Base-by-base conservation (phyloP, 1,139 yeast species). In the Candida buenavistaensis region DNA sequence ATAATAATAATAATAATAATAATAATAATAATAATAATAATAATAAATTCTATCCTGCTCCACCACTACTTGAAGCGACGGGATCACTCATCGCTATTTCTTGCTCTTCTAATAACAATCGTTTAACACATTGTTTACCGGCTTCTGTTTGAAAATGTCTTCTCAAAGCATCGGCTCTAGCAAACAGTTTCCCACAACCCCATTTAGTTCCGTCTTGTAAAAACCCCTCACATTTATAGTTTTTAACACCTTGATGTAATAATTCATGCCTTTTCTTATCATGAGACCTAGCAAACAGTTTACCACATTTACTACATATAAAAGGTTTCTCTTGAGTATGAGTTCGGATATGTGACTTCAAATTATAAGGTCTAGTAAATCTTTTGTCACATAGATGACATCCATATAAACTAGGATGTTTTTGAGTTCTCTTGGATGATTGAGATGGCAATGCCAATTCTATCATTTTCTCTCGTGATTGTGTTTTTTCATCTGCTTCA, bases 311-410 rank as follows among this genome's bases (percentile, higher is more conserved):
- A 11, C 78, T 72, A 62, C 98, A 92, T 16, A 80, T 74, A 55
- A 80, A 92, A 4, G 98, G 98, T 41, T 95, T 69, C 55, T 92
- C 97, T 55, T 89, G 90, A 0, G 97, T 90, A 57, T 92, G 98
- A 0, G 97, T 90, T 39, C 96, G 67, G 51, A 86, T 65, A 62
- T 92, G 98, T 0, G 96, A 87, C 49, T 92, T 86, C 50, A 92
- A 67, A 55, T 92, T 92, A 59, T 92, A 92, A 0, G 96, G 96
- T 40, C 97, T 65, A 2, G 97, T 89, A 55, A 92, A 92, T 33
- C 82, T 65, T 57, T 88, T 89, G 29, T 82, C 90, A 60, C 98
- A 92, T 33, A 85, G 59, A 41, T 82, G 81, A 58, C 98, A 92
- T 0, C 87, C 84, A 57, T 80, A 89, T 8, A 82, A 76, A 19